Base-by-base conservation (phyloP, 2,329 filamentous ascomycete genomes). In the Monosporascus sp. region DNA sequence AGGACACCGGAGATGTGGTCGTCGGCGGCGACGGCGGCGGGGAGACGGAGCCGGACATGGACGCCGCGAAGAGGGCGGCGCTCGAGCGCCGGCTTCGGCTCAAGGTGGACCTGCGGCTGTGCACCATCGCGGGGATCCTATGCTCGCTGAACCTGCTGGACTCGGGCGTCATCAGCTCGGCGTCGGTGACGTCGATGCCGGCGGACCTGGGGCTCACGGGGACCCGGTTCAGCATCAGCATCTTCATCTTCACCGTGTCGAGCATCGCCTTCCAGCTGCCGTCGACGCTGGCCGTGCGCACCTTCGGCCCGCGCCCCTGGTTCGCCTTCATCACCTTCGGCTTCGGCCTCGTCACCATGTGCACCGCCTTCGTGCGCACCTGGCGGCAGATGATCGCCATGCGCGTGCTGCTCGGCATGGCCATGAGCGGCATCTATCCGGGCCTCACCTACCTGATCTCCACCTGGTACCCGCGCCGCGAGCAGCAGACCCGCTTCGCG, bases 241-340 rank as follows among this genome's bases (percentile, higher is more conserved):
- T 90, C 53, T 86, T 89, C 71, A 87, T 89, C 65, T 88, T 89
- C 68, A 88, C 86, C 9, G 78, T 89, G 52, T 76, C 85, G 5
- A 84, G 79, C 61, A 85, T 89, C 41, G 77, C 78, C 9, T 88
- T 87, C 62, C 86, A 89, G 65, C 71, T 89, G 7, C 86, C 86
- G 0, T 84, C 82, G 2, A 89, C 86, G 1, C 76, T 89, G 45
- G 81, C 84, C 1, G 82, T 88, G 28, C 77, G 86, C 47, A 77
- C 81, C 1, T 74, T 87, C 48, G 85, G 86, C 0, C 87, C 86
- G 0, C 75, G 86, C 15, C 64, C 81, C 49, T 81, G 80, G 70
- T 87, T 87, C 69, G 82, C 83, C n/a, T 65, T 84, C 58, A 86
- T 84, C 9, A 86, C 83, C 9, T 85, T 87, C 63, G 75, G 82